Evolutionary conservation across 257 asterid species (phyloP).

Genomic region (Anisodus tanguticus): DNA sequence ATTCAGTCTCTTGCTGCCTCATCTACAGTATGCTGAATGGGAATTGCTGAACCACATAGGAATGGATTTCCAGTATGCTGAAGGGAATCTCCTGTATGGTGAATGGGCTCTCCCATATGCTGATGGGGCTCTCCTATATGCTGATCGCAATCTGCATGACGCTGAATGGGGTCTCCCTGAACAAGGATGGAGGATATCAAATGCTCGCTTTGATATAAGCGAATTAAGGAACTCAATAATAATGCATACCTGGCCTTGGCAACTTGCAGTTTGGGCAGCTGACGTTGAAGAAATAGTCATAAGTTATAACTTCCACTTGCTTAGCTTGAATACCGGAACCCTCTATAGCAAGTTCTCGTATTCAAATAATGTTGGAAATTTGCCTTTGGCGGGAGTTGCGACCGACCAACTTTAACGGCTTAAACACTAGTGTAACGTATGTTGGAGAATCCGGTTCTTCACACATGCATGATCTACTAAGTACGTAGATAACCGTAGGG

Average conservation of each 20-base stretch:
- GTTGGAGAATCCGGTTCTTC: no score
- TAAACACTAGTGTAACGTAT: no score
- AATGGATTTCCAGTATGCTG: background rate
- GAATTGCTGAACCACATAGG: background rate
- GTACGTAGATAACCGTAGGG: no score
- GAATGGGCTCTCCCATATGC: background rate
- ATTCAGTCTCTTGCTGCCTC: background rate
- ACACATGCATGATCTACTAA: no score
- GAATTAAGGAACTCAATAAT: background rate
- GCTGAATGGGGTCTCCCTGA: background rate
- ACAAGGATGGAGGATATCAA: background rate
- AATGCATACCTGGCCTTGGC: background rate
- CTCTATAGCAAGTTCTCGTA: background rate
- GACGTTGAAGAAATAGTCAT: background rate
- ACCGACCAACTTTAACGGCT: no score
- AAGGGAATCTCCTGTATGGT: background rate
- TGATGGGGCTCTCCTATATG: background rate
- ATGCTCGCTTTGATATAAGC: background rate
- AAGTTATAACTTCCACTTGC: background rate
- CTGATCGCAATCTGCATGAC: background rate
- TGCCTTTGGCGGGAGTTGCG: no score
- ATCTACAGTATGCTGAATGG: conserved; percentile 1
- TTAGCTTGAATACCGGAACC: background rate
- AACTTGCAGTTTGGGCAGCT: background rate
- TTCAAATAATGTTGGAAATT: background rate